Base-by-base conservation (phyloP, 1,284 basidiomycete species). In the Wolfiporia cocos region DNA sequence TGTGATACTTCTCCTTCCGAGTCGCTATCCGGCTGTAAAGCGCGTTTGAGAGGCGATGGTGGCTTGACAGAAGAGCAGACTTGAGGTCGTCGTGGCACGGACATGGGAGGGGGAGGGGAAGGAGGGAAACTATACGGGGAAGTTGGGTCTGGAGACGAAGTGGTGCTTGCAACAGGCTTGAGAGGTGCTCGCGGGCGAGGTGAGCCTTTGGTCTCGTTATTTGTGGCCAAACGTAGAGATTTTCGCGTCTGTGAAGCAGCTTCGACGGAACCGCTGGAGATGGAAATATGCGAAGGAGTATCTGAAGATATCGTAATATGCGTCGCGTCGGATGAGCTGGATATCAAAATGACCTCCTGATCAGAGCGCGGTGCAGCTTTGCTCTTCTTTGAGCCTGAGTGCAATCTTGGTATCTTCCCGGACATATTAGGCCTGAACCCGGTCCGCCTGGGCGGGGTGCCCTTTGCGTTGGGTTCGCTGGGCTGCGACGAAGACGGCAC, bases 41-140 rank as follows among this genome's bases (percentile, higher is more conserved):
- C 56, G 30, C 58, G 54, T 30, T 61, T 61, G 26, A 47, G 30
- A 2, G 49, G n/a, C n/a, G n/a, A n/a, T n/a, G n/a, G n/a, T n/a
- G 41, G 3, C 32, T 44, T 47, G 20, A 34, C 19, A n/a, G 41
- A 30, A 15, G 34, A 39, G 34, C 12, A n/a, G n/a, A n/a, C n/a
- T n/a, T n/a, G n/a, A n/a, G n/a, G n/a, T n/a, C n/a, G n/a, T n/a
- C n/a, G n/a, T n/a, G n/a, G n/a, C n/a, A n/a, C n/a, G n/a, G n/a
- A n/a, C n/a, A n/a, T n/a, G n/a, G n/a, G n/a, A n/a, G n/a, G n/a
- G n/a, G n/a, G n/a, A n/a, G n/a, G n/a, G n/a, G n/a, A n/a, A n/a
- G n/a, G n/a, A n/a, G n/a, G n/a, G n/a, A n/a, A n/a, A n/a, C n/a
- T n/a, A n/a, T n/a, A n/a, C n/a, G n/a, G n/a, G n/a, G n/a, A n/a